Evolutionary conservation across 2,329 filamentous ascomycete genomes (phyloP).

Genomic region (Pestalotiopsis sp.): DNA sequence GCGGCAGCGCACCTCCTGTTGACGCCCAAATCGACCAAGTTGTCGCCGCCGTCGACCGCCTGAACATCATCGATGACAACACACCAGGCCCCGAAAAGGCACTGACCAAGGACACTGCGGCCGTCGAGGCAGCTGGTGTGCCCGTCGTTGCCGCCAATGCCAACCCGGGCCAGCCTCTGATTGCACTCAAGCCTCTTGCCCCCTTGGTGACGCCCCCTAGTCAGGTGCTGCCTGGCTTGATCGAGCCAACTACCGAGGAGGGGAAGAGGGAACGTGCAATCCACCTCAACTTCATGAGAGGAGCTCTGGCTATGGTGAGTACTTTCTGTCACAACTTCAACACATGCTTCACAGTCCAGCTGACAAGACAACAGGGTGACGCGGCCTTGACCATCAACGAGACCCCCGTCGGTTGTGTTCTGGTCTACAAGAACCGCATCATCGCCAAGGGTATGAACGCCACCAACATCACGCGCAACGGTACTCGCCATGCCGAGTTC

Average conservation of each 20-base stretch:
- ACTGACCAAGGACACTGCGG: conserved; percentile 19
- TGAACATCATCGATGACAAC: conserved; percentile 24
- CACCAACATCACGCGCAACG: conserved; percentile 87
- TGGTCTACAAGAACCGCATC: conserved; percentile 77
- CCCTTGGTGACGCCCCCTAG: conserved; percentile 19
- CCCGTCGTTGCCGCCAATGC: conserved; percentile 28
- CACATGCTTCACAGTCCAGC: conserved; percentile 12
- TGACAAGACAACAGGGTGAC: conserved; percentile 65
- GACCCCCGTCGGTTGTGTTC: conserved; percentile 94
- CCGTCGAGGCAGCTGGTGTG: conserved; percentile 23
- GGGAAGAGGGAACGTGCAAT: conserved; percentile 42
- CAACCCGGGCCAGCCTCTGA: conserved; percentile 13
- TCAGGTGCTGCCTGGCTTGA: conserved; percentile 31
- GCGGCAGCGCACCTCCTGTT: background rate
- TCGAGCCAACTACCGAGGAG: conserved; percentile 35
- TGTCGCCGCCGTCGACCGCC: conserved; percentile 21
- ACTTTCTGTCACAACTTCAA: background rate
- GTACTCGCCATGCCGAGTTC: conserved; percentile 94
- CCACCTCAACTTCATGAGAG: conserved; percentile 73
- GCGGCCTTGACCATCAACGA: conserved; percentile 84
- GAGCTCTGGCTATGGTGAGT: conserved; percentile 83
- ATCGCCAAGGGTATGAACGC: conserved; percentile 96
- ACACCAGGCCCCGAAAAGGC: conserved; percentile 15
- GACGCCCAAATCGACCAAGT: conserved; percentile 20
- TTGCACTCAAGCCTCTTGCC: conserved; percentile 16